Evolutionary conservation across 2,329 filamentous ascomycete genomes (phyloP).

Genomic region (Plenodomus tracheiphilus): DNA sequence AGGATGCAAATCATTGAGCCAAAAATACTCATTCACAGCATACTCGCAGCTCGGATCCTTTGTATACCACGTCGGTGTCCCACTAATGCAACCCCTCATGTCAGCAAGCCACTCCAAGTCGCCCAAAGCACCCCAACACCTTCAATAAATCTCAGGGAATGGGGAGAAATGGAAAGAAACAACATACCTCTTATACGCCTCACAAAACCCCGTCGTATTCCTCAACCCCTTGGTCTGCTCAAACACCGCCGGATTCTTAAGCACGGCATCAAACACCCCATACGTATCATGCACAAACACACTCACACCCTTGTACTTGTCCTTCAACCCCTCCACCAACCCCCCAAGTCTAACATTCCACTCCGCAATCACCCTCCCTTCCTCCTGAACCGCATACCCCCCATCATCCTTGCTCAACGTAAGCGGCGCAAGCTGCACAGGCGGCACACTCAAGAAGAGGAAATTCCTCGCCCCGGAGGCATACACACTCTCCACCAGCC

Average conservation of each 20-base stretch:
- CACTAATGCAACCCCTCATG: constrained; percentile 28
- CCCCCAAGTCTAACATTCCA: constrained; percentile 56
- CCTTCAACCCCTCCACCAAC: constrained; percentile 48
- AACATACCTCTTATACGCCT: constrained; percentile 55
- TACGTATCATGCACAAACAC: constrained; percentile 60
- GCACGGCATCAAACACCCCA: constrained; percentile 55
- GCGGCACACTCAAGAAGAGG: constrained; percentile 51
- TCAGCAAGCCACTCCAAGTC: constrained; percentile 10
- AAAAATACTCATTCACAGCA: constrained; percentile 65
- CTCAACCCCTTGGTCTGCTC: constrained; percentile 56
- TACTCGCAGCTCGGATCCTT: constrained; percentile 53
- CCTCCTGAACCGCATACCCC: constrained; percentile 30
- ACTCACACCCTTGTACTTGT: constrained; percentile 42
- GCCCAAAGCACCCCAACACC: too few species aligned
- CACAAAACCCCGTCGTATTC: constrained; percentile 61
- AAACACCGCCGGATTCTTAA: constrained; percentile 57
- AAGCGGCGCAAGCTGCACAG: constrained; percentile 58
- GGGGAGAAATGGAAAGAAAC: not conserved
- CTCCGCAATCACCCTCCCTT: constrained; percentile 51
- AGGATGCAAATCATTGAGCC: constrained; percentile 67
- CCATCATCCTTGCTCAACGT: constrained; percentile 46
- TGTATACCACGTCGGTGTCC: constrained; percentile 45
- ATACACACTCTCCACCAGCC: constrained; percentile 48
- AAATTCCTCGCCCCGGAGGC: constrained; percentile 54
- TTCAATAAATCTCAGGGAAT: too few species aligned